A percentile compares a stretch with the other conserved stretches of the same genome.
Conservation (phyloP, 306 rosid species). For the Phaseolus lunatus region DNA sequence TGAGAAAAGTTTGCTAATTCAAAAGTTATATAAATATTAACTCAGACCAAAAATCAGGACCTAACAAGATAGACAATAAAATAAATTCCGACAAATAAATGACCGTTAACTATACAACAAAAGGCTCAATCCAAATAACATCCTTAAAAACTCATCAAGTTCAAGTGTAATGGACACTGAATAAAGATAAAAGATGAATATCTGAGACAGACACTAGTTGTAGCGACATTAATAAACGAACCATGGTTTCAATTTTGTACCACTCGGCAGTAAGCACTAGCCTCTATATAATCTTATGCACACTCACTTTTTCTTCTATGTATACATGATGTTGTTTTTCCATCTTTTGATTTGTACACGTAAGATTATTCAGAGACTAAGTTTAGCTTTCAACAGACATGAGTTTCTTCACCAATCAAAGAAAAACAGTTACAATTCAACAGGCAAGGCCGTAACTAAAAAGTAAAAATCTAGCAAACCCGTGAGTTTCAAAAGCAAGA, state of each 20-base stretch:
- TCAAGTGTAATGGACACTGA: not conserved
- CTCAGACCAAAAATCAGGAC: not conserved
- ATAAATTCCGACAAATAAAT: slow-evolving; percentile 1
- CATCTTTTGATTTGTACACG: not conserved
- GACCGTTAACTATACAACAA: not conserved
- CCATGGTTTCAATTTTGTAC: slow-evolving; percentile 25
- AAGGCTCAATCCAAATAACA: not conserved
- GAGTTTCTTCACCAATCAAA: slow-evolving; percentile 5
- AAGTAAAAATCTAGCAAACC: slow-evolving; percentile 9
- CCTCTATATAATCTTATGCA: not conserved
- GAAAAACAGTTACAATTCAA: slow-evolving; percentile 3
- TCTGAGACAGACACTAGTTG: slow-evolving; percentile 1
- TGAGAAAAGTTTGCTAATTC: not conserved
- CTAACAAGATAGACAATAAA: slow-evolving; percentile 14
- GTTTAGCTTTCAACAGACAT: not conserved
- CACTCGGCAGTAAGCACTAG: not conserved
- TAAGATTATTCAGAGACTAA: not conserved
- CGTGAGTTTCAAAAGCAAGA: slow-evolving; percentile 30
- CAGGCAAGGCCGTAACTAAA: not conserved
- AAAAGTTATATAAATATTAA: not conserved
- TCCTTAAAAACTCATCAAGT: not conserved
- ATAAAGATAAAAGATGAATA: not conserved
- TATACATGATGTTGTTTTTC: not conserved
- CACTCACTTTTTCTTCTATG: not conserved
- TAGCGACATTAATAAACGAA: not conserved